Evolutionary conservation across 2,329 filamentous ascomycete species (phyloP), one percentile per base, ranked within the genome.

Genomic region (Phyllosticta capitalensis): DNA sequence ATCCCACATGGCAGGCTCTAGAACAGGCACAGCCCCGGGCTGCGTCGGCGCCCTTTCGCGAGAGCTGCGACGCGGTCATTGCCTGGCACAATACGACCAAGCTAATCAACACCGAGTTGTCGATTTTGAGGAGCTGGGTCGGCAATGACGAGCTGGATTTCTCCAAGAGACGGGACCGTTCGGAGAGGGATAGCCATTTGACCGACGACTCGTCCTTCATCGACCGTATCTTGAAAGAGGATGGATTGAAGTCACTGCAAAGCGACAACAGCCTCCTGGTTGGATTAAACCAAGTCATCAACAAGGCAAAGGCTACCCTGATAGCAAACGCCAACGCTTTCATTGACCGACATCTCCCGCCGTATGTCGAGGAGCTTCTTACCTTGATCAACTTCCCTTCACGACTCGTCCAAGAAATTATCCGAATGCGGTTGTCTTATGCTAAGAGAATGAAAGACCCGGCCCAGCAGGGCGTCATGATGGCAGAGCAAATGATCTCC

Each of bases 371-470:
- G 71, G 94, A 99, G 72, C 81, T 99, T 52, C 83, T 97, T 53
- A 96, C 90, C 0, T 80, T 99, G 51, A 96, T 99, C 78, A 97
- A 95, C 74, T 99, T 99, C 68, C 94, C 94, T 1, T 95, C 92
- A 1, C 87, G 94, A 9, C 81, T 99, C 38, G 94, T 99, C 49
- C 91, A 97, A 73, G 94, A 97, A 71, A 95, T 99, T 68, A 96
- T 96, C 70, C 88, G 88, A 57, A 88, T 96, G 66, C 88, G 94
- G 61, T 81, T 97, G 26, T 89, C 87, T 9, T 97, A 96, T 72
- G 92, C 92, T 19, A 90, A 87, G 75, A 92, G 91, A 72, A 95
- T 96, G 85, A 95, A 92, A 75, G 92, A 97, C 68, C 90, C 91
- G 9, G 88, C 91, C 1, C 89, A 94, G 75, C 90, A 95, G 71